Base-by-base conservation (phyloP, 805 yeast genomes). In the Naumovozyma castellii region DNA sequence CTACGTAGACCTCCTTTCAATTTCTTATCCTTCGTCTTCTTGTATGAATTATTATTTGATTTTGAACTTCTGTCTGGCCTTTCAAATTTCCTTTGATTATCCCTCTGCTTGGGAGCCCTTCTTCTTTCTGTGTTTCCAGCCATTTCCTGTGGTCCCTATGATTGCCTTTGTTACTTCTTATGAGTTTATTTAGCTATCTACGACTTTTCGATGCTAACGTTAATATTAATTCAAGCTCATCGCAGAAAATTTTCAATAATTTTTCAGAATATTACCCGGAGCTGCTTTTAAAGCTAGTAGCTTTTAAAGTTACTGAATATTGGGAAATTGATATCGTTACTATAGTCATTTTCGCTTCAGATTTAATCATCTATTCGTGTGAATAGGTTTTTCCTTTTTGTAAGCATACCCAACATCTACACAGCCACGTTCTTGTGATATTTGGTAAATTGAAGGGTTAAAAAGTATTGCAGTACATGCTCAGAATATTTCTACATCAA, bases 1-100 rank as follows among this genome's bases (percentile, higher is more conserved):
- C 77, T 70, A 48, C 76, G 76, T 53, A 90, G 57, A 17, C 78
- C 78, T 17, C 84, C 77, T 53, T 75, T 74, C 40, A 83, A 64
- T 54, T 75, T 75, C 53, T 69, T 73, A 56, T 80, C 84, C 50
- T 71, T 78, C 32, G 74, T 62, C 45, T 55, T 53, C 41, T 42
- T 51, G 15, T 45, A 41, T 22, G 27, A 22, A 30, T 27, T 16
- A n/a, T n/a, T n/a, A 14, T 38, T 36, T 9, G 44, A 20, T 12
- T 47, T 44, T 16, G 37, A 18, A 15, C 35, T 34, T 18, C 39
- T 44, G 15, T 39, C 19, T 14, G 49, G 37, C 38, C 71, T 59
- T 42, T 63, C 67, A 42, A 51, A 67, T 35, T 56, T 62, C 10
- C 41, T 36, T 28, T 51, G 54, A 32, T 58, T 56, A 6, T 50